Evolutionary conservation across 1,284 basidiomycete genomes (phyloP).

Genomic region (Trichosporon sp.): DNA sequence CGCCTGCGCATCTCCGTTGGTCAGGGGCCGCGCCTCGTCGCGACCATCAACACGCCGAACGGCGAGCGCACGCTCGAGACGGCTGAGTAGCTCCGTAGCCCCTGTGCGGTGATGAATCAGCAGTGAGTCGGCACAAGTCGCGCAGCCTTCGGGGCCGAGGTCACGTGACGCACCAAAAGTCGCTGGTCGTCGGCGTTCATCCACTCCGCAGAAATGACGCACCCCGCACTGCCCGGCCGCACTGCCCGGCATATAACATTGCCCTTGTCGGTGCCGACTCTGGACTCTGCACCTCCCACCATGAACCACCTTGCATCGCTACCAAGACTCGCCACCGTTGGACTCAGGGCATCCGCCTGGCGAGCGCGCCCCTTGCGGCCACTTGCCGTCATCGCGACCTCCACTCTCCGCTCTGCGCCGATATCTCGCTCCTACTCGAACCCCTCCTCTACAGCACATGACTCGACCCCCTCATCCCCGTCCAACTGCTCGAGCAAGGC

Average conservation of each 20-base stretch:
- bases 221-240: too few species aligned
- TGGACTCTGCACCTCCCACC: background rate
- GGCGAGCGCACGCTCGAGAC: background rate
- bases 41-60: conserved; percentile 5
- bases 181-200: background rate
- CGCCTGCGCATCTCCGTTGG: background rate
- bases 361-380: background rate
- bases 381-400: background rate
- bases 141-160: background rate
- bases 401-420: background rate
- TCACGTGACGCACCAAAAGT: background rate
- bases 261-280: background rate
- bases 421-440: background rate
- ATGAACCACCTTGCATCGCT: background rate
- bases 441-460: background rate
- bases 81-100: background rate
- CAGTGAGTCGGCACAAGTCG: background rate
- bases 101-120: background rate
- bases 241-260: background rate
- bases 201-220: background rate
- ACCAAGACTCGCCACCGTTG: background rate
- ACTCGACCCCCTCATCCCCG: background rate
- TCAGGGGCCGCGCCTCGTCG: background rate
- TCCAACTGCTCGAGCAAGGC: background rate
- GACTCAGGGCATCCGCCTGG: background rate